Evolutionary conservation across 2,329 filamentous ascomycete genomes (phyloP), one percentile per base, ranked within the genome.

Genomic region (Sphaerulina populicola): DNA sequence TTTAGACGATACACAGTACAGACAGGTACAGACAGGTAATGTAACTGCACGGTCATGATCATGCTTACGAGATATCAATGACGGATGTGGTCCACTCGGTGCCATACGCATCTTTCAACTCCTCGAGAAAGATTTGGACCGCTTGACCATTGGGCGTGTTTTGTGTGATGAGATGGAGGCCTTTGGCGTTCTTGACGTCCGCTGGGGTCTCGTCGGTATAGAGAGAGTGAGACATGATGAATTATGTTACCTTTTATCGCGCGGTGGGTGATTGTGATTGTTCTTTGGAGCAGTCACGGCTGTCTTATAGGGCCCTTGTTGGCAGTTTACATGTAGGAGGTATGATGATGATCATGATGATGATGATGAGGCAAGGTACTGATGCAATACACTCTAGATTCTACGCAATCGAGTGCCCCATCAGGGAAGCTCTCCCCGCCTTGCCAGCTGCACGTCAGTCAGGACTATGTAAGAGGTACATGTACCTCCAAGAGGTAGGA

Each of bases 101-200:
- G 40, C 72, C 74, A 59, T 79, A 79, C 29, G 54, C 57, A 29
- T 74, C 72, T 38, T 72, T 72, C 21, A 79, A 66, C 60, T 79
- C 77, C 58, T 79, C 77, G n/a, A 78, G 72, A 55, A 77, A 65
- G 60, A 78, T 77, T 59, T 76, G 74, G 1, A 75, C 71, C 18
- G 76, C 75, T 54, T 74, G 68, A 27, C 75, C 74, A 61, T 78
- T 78, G 37, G 74, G 75, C 1, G 75, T 77, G 57, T 63, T 71
- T 59, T 69, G 67, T 0, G 76, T 78, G 59, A 79, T 68, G 2
- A 79, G 65, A 58, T 78, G 74, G 33, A 78, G 68, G 35, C 76
- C 76, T 65, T 74, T 74, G 52, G 73, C 72, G 47, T 72, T 67
- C 60, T 72, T 72, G 52, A 75, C 70, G 21, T 71, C 69, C 9